These are phyloP conservation scores for Erysimum cheiri DNA, from an alignment of 441 rosid species.

Conservation along the genomic window DNA sequence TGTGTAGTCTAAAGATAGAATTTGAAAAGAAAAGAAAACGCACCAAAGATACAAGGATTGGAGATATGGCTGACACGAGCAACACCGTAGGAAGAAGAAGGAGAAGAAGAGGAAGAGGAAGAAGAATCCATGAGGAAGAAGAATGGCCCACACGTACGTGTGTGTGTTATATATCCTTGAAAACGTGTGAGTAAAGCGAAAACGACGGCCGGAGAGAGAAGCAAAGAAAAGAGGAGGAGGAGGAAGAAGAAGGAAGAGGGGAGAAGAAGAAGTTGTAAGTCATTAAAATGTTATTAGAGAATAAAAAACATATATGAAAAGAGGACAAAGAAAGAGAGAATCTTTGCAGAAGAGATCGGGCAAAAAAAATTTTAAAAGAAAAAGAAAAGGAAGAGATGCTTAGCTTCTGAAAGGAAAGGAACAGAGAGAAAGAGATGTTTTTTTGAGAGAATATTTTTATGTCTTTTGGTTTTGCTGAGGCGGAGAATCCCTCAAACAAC, in stretches of 20 bases:
- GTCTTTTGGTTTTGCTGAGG: conserved; percentile 50
- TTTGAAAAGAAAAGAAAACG: conserved; percentile 27
- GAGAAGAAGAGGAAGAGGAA: conserved; percentile 63
- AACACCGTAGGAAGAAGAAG: conserved; percentile 55
- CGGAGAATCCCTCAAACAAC: conserved; percentile 53
- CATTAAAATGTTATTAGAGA: conserved; percentile 44
- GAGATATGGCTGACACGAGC: conserved; percentile 63
- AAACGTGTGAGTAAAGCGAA: conserved; percentile 46
- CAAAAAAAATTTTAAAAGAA: conserved; percentile 23
- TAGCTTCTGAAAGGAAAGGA: conserved; percentile 70
- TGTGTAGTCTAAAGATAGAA: background rate
- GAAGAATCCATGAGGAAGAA: conserved; percentile 39
- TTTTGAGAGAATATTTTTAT: conserved; percentile 38
- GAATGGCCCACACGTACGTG: conserved; percentile 33
- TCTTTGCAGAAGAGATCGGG: conserved; percentile 49
- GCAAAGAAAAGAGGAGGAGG: conserved; percentile 37
- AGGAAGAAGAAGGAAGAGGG: conserved; percentile 36
- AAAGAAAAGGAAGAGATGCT: conserved; percentile 66
- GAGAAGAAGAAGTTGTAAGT: conserved; percentile 49
- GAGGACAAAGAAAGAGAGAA: conserved; percentile 38
- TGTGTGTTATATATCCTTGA: conserved; percentile 29
- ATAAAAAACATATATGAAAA: conserved; percentile 48
- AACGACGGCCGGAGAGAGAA: conserved; percentile 49
- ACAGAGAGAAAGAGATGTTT: conserved; percentile 49
- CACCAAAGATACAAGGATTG: conserved; percentile 85